These are phyloP conservation scores for Seminavis robusta DNA, from an alignment of 108 stramenopile genomes.

Conservation along the genomic window DNA sequence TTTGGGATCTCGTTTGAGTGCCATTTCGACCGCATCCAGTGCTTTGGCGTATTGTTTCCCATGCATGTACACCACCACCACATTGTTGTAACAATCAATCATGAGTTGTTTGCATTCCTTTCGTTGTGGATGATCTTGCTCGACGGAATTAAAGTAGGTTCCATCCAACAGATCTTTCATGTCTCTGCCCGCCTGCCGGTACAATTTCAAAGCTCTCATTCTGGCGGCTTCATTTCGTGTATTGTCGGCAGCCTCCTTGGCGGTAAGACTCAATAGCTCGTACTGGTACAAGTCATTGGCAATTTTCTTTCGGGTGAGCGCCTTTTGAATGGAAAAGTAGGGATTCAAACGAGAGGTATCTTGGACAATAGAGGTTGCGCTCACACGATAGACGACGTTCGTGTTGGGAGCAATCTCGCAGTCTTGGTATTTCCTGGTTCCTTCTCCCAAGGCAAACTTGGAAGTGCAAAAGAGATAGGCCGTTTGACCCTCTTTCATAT, in stretches of 20 bases:
- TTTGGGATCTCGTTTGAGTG: conserved; percentile 29
- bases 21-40: conserved; percentile 27
- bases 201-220: conserved; percentile 30
- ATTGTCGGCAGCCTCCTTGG: too few species aligned
- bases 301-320: conserved; percentile 31
- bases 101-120: conserved; percentile 19
- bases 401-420: conserved; percentile 35
- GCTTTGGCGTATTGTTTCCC: conserved; percentile 40
- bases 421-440: conserved; percentile 9
- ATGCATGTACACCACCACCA: conserved; percentile 33
- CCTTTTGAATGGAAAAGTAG: conserved; percentile 44
- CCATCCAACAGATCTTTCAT: conserved; percentile 38
- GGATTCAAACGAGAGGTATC: conserved; percentile 42
- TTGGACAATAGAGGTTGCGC: conserved; percentile 22
- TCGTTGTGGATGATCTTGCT: conserved; percentile 38
- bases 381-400: conserved; percentile 34
- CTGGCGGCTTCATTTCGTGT: conserved; percentile 20
- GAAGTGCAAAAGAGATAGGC: conserved; percentile 33
- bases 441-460: conserved; percentile 42
- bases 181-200: conserved; percentile 25
- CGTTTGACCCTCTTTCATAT: conserved; percentile 33
- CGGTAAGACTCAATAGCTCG: neutral
- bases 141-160: conserved; percentile 27
- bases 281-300: conserved; percentile 50
- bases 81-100: conserved; percentile 48